Evolutionary conservation across 1,139 yeast species (phyloP).

Genomic region (Blastobotrys proliferans): DNA sequence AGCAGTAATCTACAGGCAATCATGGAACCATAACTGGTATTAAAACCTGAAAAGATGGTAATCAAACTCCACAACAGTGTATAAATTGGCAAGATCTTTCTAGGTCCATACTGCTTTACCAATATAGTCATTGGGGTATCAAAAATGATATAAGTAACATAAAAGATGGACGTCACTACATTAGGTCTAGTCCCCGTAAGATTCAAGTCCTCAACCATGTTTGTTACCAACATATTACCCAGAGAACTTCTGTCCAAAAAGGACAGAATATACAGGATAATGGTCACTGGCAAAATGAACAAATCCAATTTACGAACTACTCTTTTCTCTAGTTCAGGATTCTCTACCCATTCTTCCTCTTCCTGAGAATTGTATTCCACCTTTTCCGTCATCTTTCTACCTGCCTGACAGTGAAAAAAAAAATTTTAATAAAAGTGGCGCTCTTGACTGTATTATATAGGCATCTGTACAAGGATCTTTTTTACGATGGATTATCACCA

Average conservation of each 20-base stretch:
- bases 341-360: not conserved
- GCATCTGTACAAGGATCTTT: too few species aligned
- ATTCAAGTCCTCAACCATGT: slow-evolving; percentile 47
- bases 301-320: slow-evolving; percentile 48
- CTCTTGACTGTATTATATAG: too few species aligned
- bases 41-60: slow-evolving; percentile 57
- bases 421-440: too few species aligned
- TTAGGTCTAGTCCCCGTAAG: slow-evolving; percentile 42
- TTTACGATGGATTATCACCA: too few species aligned
- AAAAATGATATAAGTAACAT: slow-evolving; percentile 32
- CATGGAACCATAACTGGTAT: slow-evolving; percentile 42
- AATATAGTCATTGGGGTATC: slow-evolving; percentile 36
- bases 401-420: too few species aligned
- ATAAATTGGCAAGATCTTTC: slow-evolving; percentile 46
- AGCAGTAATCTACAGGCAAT: slow-evolving; percentile 46
- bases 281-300: slow-evolving; percentile 66
- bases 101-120: slow-evolving; percentile 32
- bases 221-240: slow-evolving; percentile 60
- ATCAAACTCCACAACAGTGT: slow-evolving; percentile 54
- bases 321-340: slow-evolving; percentile 4
- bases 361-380: too few species aligned
- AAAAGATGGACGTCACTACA: slow-evolving; percentile 25
- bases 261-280: slow-evolving; percentile 62
- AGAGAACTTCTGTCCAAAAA: slow-evolving; percentile 68
- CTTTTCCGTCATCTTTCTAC: too few species aligned